Evolutionary conservation across 2,329 filamentous ascomycete species (phyloP), one percentile per base, ranked within the genome.

Genomic region (Calonectria henricotiae): DNA sequence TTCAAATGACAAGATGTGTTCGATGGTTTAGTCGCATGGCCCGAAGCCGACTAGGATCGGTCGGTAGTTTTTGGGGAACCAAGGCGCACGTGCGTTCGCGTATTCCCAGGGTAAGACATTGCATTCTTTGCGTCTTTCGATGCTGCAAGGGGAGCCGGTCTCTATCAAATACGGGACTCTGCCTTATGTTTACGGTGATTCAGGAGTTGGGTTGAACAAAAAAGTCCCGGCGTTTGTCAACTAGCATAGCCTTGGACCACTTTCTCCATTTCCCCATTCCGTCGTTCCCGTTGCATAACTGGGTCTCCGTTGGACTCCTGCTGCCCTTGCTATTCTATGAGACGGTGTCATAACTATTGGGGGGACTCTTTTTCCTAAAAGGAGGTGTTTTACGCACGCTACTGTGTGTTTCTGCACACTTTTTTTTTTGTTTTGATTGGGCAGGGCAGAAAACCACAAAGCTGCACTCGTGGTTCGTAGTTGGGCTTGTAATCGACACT

Each of bases 381-480:
- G 12, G 20, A 61, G 49, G 23, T 32, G 17, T 43, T 58, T 60
- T 37, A 20, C 25, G 20, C 30, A 39, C 43, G 35, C 54, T 66
- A 66, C 51, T 60, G 63, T 41, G 37, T 47, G n/a, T 49, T 20
- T 66, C 25, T 60, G 63, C 51, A 60, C 17, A 32, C 3, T 20
- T 32, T 61, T 20, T 20, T 20, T 20, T 32, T 61, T 20, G 1
- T 20, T 20, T 23, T 61, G 39, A 37, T 20, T 20, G 39, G 39
- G 39, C 37, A 61, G 39, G 37, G 25, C 15, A 30, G 25, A 44
- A 15, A 32, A 32, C 25, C 37, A 44, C 17, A 12, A 30, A 41
- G 2, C 46, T 51, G 61, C 61, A 64, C 39, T 25, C 30, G 27
- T 62, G 41, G 46, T 55, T 66, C 44, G 46, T 46, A 62, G 54